Percentiles rank a stretch among this genome's conserved stretches.
phyloP scores from a whole-genome alignment of 1,284 basidiomycete genomes.

The Calocybe gambosa region DNA sequence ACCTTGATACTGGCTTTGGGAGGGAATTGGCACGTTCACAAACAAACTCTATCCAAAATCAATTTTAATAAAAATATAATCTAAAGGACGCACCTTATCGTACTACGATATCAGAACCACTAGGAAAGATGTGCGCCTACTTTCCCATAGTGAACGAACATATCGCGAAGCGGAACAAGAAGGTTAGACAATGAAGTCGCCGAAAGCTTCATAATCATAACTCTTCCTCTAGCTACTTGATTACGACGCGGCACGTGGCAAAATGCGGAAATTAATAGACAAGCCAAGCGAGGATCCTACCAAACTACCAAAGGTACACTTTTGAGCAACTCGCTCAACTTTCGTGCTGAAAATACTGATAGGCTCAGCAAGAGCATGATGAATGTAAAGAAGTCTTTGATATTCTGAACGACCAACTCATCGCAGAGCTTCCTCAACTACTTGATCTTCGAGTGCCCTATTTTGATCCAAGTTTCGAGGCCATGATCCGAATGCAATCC shows the following conservation, averaged over 20 bases:
- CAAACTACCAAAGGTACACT: conserved; percentile 74
- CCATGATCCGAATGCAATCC: conserved; percentile 97
- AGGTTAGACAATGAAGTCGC: conserved; percentile 45
- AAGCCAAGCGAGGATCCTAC: conserved; percentile 93
- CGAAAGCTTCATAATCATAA: neutral
- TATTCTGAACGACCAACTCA: conserved; percentile 87
- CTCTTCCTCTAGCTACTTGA: conserved; percentile 68
- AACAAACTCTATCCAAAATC: neutral
- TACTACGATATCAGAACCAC: conserved; percentile 90
- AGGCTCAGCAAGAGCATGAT: conserved; percentile 94
- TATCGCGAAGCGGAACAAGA: conserved; percentile 93
- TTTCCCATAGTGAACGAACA: conserved; percentile 94
- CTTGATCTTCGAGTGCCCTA: conserved; percentile 95
- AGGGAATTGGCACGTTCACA: conserved; percentile 69
- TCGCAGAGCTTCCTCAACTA: conserved; percentile 86
- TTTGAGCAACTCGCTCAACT: neutral
- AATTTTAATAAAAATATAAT: neutral
- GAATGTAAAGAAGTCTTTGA: conserved; percentile 93
- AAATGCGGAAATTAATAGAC: conserved; percentile 83
- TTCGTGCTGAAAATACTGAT: no score
- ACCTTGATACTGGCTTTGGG: conserved; percentile 82
- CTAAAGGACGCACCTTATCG: conserved; percentile 87
- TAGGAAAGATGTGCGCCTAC: conserved; percentile 94
- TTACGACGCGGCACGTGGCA: conserved; percentile 90
- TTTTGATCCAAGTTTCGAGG: conserved; percentile 97